A percentile compares a stretch with the other conserved stretches of the same genome.
Evolutionary conservation across 2,329 filamentous ascomycete species (phyloP).

Genomic region (Rutstroemia sp.): DNA sequence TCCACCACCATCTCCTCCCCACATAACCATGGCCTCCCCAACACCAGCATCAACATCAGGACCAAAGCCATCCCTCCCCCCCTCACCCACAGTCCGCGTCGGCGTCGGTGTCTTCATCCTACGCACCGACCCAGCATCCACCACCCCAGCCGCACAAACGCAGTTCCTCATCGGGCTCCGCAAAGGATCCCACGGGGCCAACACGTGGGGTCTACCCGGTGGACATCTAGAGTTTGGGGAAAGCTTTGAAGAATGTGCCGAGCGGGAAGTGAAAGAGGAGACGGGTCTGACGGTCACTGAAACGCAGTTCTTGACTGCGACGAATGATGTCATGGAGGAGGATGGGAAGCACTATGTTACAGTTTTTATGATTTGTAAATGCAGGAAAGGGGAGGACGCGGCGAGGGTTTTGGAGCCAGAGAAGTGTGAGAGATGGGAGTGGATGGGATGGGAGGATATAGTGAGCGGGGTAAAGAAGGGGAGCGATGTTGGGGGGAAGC

Average conservation of each 20-base stretch:
- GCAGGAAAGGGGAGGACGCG: constrained; percentile 41
- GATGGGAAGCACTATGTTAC: constrained; percentile 69
- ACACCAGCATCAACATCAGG: no score
- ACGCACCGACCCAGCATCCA: not conserved
- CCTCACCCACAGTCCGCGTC: constrained; percentile 11
- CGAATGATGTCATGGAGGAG: constrained; percentile 56
- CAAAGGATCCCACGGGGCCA: constrained; percentile 26
- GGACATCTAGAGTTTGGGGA: constrained; percentile 70
- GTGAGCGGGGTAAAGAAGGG: constrained; percentile 22
- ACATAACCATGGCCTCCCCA: no score
- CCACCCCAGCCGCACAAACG: constrained; percentile 4
- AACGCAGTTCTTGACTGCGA: constrained; percentile 48
- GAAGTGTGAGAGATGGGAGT: constrained; percentile 49
- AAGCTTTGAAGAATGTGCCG: constrained; percentile 52
- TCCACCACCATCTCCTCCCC: no score
- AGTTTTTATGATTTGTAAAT: constrained; percentile 51
- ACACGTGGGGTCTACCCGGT: constrained; percentile 61
- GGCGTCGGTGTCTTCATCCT: constrained; percentile 19
- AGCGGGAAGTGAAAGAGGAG: constrained; percentile 63
- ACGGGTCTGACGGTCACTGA: constrained; percentile 50
- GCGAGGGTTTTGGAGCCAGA: constrained; percentile 42
- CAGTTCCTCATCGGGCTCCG: constrained; percentile 16
- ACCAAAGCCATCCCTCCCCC: not conserved
- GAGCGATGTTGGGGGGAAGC: not conserved
- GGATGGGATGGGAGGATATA: constrained; percentile 42